Percentiles rank a stretch among this genome's conserved stretches.
Evolutionary conservation across 306 rosid species (phyloP).

Genomic region (Ochetophila trinervis): DNA sequence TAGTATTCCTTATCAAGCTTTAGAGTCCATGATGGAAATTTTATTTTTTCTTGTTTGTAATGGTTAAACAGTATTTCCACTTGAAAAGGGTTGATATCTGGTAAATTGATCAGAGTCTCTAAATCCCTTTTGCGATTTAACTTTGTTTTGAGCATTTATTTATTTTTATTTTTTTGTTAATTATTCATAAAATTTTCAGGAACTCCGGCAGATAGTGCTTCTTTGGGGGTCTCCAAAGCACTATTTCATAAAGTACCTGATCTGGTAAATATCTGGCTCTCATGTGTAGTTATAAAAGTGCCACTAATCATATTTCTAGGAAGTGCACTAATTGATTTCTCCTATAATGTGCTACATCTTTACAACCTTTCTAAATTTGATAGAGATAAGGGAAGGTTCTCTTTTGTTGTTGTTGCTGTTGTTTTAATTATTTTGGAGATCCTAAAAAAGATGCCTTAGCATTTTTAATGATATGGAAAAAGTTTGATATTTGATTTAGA

Average conservation of each 20-base stretch:
- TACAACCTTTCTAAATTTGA: neutral
- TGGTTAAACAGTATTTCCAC: neutral
- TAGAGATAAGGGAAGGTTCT: neutral
- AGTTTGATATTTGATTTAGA: neutral
- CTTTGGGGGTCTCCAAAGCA: conserved; percentile 72
- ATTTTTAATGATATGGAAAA: neutral
- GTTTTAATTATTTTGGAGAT: neutral
- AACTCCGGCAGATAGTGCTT: conserved; percentile 89
- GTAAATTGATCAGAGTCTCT: neutral
- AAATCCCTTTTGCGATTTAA: neutral
- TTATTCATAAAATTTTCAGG: conserved; percentile 43
- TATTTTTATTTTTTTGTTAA: neutral
- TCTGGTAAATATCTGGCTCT: conserved; percentile 39
- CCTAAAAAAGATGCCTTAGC: neutral
- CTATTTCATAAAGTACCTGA: conserved; percentile 70
- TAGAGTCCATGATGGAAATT: no score
- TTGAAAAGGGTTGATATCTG: neutral
- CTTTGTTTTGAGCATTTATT: neutral
- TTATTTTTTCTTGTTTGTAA: neutral
- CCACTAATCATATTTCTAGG: conserved; percentile 7
- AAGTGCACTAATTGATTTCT: neutral
- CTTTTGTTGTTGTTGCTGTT: neutral
- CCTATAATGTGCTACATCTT: neutral
- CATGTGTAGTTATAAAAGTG: neutral
- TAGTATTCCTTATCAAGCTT: no score